These are phyloP conservation scores for Trametes coccinea DNA, from an alignment of 768 basidiomycete genomes.

Conservation along the genomic window DNA sequence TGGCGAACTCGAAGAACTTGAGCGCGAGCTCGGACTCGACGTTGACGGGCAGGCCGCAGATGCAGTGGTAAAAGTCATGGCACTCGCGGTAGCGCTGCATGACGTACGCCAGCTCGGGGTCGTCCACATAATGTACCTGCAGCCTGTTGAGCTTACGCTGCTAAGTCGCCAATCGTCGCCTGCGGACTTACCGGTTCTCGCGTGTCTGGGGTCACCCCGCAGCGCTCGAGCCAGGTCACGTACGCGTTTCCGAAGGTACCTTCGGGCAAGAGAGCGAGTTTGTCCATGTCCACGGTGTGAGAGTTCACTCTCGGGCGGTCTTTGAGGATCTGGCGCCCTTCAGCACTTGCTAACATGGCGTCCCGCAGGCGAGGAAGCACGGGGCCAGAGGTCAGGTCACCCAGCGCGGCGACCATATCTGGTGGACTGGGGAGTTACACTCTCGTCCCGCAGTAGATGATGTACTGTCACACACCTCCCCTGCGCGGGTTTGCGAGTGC, in stretches of 20 bases:
- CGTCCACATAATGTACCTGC: constrained; percentile 92
- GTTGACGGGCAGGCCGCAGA: constrained; percentile 85
- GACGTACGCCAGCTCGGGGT: constrained; percentile 95
- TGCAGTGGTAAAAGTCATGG: constrained; percentile 96
- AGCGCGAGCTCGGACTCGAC: constrained; percentile 91
- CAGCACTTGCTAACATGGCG: constrained; percentile 71
- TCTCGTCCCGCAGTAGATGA: not conserved
- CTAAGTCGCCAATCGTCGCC: too few relatives aligned
- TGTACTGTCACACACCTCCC: constrained; percentile 54
- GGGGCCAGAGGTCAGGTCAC: constrained; percentile 87
- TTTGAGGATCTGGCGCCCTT: constrained; percentile 83
- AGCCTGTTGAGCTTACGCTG: not conserved
- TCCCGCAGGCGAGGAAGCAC: constrained; percentile 77
- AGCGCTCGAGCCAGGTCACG: constrained; percentile 84
- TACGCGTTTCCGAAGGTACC: constrained; percentile 88
- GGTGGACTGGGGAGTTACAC: constrained; percentile 9
- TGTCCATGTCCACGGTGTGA: constrained; percentile 68
- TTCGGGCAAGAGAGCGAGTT: constrained; percentile 64
- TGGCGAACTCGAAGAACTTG: constrained; percentile 93
- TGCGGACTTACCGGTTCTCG: constrained; percentile 69
- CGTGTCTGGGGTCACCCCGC: constrained; percentile 91
- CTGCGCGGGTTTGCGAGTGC: constrained; percentile 78
- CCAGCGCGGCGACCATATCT: constrained; percentile 96
- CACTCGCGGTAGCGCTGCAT: constrained; percentile 98
- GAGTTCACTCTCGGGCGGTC: constrained; percentile 83